Conservation (phyloP, 1,139 yeast genomes). For the Casaregolazyma suthepensis region DNA sequence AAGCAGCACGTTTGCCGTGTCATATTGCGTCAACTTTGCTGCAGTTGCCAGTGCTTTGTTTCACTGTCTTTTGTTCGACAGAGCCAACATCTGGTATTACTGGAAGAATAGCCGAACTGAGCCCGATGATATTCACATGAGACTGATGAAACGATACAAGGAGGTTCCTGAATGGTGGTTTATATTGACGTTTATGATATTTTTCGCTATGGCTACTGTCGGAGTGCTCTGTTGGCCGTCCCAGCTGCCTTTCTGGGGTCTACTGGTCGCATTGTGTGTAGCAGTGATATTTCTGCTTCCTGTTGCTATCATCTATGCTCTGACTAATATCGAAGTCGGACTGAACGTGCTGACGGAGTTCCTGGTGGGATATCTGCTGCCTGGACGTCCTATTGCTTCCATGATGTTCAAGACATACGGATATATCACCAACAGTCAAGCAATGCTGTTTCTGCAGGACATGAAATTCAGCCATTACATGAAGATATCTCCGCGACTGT, state of each 20-base stretch:
- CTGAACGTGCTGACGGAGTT: slow-evolving; percentile 57
- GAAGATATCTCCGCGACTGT: slow-evolving; percentile 54
- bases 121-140: slow-evolving; percentile 55
- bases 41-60: slow-evolving; percentile 52
- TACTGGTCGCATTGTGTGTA: slow-evolving; percentile 47
- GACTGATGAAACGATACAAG: slow-evolving; percentile 53
- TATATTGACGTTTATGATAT: slow-evolving; percentile 40
- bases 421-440: slow-evolving; percentile 53
- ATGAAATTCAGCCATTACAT: slow-evolving; percentile 61
- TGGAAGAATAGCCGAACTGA: slow-evolving; percentile 40
- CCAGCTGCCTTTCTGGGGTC: slow-evolving; percentile 43
- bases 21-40: slow-evolving; percentile 62
- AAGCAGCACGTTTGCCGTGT: slow-evolving; percentile 56
- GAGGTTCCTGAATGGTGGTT: slow-evolving; percentile 71
- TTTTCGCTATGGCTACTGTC: slow-evolving; percentile 46
- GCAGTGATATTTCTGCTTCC: slow-evolving; percentile 52
- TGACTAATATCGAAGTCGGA: slow-evolving; percentile 51
- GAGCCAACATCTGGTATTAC: slow-evolving; percentile 45
- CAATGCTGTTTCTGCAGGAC: slow-evolving; percentile 49
- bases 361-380: slow-evolving; percentile 56
- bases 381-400: slow-evolving; percentile 58
- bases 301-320: slow-evolving; percentile 47
- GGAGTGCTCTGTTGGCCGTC: slow-evolving; percentile 43
- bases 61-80: slow-evolving; percentile 52
- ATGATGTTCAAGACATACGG: slow-evolving; percentile 59